Conservation (phyloP, 2,329 filamentous ascomycete genomes). For the Venturiaceae sp. region DNA sequence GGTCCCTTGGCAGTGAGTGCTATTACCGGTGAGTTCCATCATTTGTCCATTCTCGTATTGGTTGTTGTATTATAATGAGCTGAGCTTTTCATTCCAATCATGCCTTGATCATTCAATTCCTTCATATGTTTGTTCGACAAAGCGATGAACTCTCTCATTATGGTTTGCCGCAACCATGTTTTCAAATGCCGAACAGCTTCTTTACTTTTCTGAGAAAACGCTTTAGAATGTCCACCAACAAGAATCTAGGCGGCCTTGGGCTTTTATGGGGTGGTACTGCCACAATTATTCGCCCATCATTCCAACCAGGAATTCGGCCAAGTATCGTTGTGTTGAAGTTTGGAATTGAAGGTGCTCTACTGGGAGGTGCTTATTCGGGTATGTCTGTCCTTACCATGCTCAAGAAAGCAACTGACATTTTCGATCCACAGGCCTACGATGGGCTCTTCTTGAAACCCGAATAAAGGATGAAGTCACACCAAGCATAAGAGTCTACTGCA, state of each 20-base stretch:
- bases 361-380: conserved; percentile 72
- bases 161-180: background rate
- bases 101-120: too few species aligned
- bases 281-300: conserved; percentile 48
- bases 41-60: background rate
- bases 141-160: too few species aligned
- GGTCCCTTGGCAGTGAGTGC: background rate
- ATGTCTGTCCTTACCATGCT: conserved; percentile 13
- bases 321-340: conserved; percentile 57
- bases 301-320: conserved; percentile 48
- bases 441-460: conserved; percentile 25
- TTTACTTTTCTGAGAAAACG: too few species aligned
- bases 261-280: conserved; percentile 42
- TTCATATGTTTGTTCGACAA: too few species aligned
- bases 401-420: background rate
- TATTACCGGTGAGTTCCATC: background rate
- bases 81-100: too few species aligned
- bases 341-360: conserved; percentile 63
- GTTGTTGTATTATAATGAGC: background rate
- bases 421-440: conserved; percentile 18
- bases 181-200: too few species aligned
- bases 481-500: background rate
- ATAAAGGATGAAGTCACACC: conserved; percentile 10
- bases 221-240: too few species aligned
- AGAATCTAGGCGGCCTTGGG: conserved; percentile 49